Evolutionary conservation across 164 flowering plant species (phyloP), one percentile per base, ranked within the genome.

Genomic region (Houttuynia cordata): DNA sequence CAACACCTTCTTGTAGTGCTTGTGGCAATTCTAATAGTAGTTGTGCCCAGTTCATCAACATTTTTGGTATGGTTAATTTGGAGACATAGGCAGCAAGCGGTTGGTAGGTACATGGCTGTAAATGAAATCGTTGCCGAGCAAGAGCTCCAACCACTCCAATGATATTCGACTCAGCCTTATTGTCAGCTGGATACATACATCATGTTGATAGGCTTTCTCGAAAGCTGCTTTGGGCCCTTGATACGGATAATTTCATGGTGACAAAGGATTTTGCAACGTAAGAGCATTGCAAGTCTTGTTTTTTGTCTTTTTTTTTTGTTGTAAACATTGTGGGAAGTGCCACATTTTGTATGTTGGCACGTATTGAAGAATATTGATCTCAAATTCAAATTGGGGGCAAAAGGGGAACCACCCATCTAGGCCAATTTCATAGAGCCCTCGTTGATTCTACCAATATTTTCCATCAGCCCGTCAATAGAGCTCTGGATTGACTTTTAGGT

Each of bases 81-180:
- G 68, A 65, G 63, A 45, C 63, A 25, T 7, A 59, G 53, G 17
- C 53, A 45, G 39, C 67, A 64, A 59, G 39, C 42, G 34, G 53
- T 59, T n/a, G 68, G 68, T 15, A 53, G 37, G n/a, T 65, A 65
- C 59, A 60, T 20, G 52, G 45, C 63, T 14, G 68, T 65, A 25
- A 39, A 59, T 60, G 63, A 9, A 18, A 24, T 25, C 18, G n/a
- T 41, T 12, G 53, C 59, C 12, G 68, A 65, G 50, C 68, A 65
- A 24, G 68, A 65, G 42, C 68, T 65, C 42, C 54, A 53, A 20
- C 59, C 49, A 24, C 62, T 65, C 25, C 54, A 53, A 37, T 45
- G 49, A 45, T 24, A 6, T 24, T 39, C 17, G 40, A 21, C 12
- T 41, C n/a, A 39, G 51, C n/a, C 10, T 37, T 37, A 15, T 25